Conservation (phyloP, 495 filamentous ascomycete genomes). For the Hypomontagnella submonticulosa region DNA sequence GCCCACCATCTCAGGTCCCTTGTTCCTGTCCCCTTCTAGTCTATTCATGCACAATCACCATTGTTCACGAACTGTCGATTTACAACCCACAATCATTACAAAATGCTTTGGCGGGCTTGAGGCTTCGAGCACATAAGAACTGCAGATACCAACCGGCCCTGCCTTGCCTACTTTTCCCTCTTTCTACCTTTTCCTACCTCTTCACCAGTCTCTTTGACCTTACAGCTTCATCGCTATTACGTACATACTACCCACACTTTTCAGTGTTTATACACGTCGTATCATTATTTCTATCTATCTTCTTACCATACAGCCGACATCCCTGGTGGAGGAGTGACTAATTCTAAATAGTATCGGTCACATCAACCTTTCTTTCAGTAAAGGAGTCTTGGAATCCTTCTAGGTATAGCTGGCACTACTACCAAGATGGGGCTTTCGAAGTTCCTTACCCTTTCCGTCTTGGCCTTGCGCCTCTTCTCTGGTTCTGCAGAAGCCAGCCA, state of each 20-base stretch:
- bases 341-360: constrained; percentile 25
- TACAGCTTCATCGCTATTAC: constrained; percentile 1
- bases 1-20: constrained; percentile 10
- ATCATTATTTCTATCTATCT: constrained; percentile 10
- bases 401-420: constrained; percentile 54
- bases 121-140: constrained; percentile 16
- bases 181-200: constrained; percentile 1
- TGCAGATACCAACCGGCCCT: constrained; percentile 5
- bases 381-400: constrained; percentile 32
- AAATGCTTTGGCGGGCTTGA: neutral
- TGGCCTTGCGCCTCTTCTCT: constrained; percentile 53
- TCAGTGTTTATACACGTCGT: constrained; percentile 3
- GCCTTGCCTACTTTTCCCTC: neutral
- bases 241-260: constrained; percentile 22
- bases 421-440: constrained; percentile 57
- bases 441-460: constrained; percentile 48
- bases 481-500: constrained; percentile 48
- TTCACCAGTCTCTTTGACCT: neutral
- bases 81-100: neutral
- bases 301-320: constrained; percentile 8
- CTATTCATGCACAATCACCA: constrained; percentile 38
- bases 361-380: constrained; percentile 24
- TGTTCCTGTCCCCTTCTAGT: constrained; percentile 12
- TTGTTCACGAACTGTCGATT: constrained; percentile 27
- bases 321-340: constrained; percentile 24